phyloP scores from a whole-genome alignment of 108 stramenopile genomes.

The Nannochloropsis gaditana region DNA sequence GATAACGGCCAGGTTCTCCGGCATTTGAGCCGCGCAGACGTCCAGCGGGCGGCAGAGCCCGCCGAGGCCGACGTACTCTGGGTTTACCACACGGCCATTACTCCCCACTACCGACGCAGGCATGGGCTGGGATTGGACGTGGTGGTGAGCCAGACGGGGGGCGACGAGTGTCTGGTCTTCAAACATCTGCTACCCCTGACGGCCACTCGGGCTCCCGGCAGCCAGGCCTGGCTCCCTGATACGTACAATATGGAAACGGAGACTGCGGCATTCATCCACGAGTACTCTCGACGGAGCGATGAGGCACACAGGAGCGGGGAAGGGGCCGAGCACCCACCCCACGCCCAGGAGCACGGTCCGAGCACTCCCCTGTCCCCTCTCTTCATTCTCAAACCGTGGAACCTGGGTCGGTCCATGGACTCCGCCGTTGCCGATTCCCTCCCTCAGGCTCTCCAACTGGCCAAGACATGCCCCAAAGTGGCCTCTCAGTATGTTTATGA shows the following conservation, averaged over 20 bases:
- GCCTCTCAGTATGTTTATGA: background rate
- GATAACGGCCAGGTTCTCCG: background rate
- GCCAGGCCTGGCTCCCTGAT: background rate
- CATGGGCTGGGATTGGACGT: background rate
- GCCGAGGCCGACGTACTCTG: background rate
- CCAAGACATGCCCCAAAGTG: background rate
- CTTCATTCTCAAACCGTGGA: background rate
- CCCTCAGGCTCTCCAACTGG: background rate
- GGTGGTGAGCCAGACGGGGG: background rate
- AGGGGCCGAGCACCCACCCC: background rate
- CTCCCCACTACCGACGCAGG: background rate
- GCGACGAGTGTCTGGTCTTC: background rate
- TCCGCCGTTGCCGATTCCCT: background rate
- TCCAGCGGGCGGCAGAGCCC: background rate
- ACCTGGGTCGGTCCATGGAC: background rate
- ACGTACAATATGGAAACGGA: constrained; percentile 8
- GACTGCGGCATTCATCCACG: background rate
- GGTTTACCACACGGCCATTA: background rate
- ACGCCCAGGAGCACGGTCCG: background rate
- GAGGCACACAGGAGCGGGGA: background rate
- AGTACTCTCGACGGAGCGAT: background rate
- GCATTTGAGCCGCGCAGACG: background rate
- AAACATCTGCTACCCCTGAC: background rate
- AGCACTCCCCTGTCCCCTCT: background rate
- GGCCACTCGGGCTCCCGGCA: background rate